Base-by-base conservation (phyloP, 2,329 filamentous ascomycete species). In the Scolecobasidium constrictum region DNA sequence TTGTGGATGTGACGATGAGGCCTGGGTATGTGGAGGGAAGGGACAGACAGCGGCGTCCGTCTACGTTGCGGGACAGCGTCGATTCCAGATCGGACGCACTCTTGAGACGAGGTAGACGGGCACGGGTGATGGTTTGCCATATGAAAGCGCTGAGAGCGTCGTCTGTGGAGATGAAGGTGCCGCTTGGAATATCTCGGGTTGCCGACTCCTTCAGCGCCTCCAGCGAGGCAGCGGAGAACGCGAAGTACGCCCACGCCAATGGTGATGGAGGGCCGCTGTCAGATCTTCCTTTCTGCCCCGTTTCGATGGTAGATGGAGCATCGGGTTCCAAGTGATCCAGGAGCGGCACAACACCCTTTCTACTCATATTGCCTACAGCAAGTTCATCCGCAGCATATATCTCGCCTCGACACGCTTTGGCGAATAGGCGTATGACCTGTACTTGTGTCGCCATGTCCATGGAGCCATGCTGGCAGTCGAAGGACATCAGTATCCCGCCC, bases 361-460 rank as follows among this genome's bases (percentile, higher is more conserved):
- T 58, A 0, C 55, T 40, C 5, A 62, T 50, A 42, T 73, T 75
- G 1, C 68, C 72, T 1, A 49, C 38, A 0, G 44, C 21, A 0
- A 69, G 33, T 40, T 77, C 73, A 5, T 69, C 58, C 0, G 46
- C 33, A 0, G 67, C 69, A 49, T 73, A 74, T 0, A 46, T n/a
- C 21, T 70, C 65, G 2, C 56, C 52, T 1, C 51, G 53, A 42
- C 71, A 74, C 1, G 69, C 71, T 43, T 73, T 72, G 1, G 65
- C 61, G 4, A 77, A 55, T 2, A 72, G 61, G 3, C 54, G 45
- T 13, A 74, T 69, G 13, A 73, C 47, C 17, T 65, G 59, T 3
- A 57, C 67, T 47, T 70, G 64, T 2, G 71, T 73, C 1, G 60
- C 61, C 56, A 71, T 68, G 43, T 77, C 74, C 62, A 73, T 69